A percentile compares a stretch with the other conserved stretches of the same genome.
These are phyloP conservation scores for Eleusine indica DNA, from an alignment of 176 grass and related monocot species.

Conservation along the genomic window DNA sequence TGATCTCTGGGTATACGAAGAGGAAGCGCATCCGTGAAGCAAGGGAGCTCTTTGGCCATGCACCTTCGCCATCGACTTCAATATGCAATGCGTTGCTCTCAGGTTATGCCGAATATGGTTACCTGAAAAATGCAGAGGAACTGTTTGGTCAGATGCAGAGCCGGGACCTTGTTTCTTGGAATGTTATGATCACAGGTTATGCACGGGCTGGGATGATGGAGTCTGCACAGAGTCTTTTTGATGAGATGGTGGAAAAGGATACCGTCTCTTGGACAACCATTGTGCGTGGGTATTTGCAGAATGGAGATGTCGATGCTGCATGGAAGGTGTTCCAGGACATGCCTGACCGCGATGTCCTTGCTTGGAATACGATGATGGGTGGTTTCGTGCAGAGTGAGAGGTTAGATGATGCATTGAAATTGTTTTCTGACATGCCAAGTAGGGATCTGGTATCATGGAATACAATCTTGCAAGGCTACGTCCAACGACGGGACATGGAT, in stretches of 20 bases:
- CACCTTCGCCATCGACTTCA: background rate
- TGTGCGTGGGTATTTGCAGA: conserved; percentile 66
- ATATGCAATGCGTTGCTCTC: conserved; percentile 56
- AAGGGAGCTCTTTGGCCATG: conserved; percentile 36
- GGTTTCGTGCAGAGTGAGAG: conserved; percentile 58
- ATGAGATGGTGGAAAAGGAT: conserved; percentile 62
- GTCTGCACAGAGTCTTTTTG: conserved; percentile 48
- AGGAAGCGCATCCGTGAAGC: conserved; percentile 41
- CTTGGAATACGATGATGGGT: conserved; percentile 83
- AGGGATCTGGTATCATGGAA: conserved; percentile 77
- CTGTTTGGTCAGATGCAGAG: conserved; percentile 55
- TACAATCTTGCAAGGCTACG: conserved; percentile 71
- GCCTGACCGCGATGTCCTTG: conserved; percentile 59
- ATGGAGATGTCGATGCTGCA: conserved; percentile 45
- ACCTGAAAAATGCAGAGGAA: conserved; percentile 51
- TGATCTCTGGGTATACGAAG: conserved; percentile 59
- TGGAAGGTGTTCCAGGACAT: conserved; percentile 65
- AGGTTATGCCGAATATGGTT: conserved; percentile 43
- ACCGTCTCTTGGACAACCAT: conserved; percentile 69
- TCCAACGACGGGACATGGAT: conserved; percentile 62
- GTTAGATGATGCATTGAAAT: conserved; percentile 64
- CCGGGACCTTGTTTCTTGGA: conserved; percentile 57
- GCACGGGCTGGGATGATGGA: conserved; percentile 55
- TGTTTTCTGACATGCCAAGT: conserved; percentile 64
- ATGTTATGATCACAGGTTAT: conserved; percentile 70